Percentiles rank a stretch among this genome's conserved stretches.
These are phyloP conservation scores for Verticillium nonalfalfae DNA, from an alignment of 2,329 filamentous ascomycete genomes.

Conservation along the genomic window DNA sequence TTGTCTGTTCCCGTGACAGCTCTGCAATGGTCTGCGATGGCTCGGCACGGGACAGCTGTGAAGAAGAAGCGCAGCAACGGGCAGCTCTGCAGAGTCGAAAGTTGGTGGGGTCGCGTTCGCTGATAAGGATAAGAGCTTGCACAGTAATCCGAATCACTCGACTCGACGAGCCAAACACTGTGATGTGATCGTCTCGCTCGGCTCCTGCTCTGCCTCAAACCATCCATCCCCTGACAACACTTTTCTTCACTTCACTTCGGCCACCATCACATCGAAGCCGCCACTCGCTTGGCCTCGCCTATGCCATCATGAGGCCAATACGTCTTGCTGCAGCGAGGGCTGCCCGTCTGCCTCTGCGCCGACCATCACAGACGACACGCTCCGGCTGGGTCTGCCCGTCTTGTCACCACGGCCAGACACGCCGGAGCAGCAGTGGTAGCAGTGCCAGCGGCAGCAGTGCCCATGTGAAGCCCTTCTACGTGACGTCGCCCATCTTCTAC, in stretches of 20 bases:
- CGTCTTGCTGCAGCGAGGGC: slow-evolving; percentile 4
- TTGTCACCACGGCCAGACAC: slow-evolving; percentile 17
- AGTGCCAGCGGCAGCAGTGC: not conserved
- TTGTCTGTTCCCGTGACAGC: too few relatives aligned
- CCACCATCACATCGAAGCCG: not conserved
- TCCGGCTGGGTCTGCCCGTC: slow-evolving; percentile 20
- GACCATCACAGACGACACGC: slow-evolving; percentile 3
- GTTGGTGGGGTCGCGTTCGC: not conserved
- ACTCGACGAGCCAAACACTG: not conserved
- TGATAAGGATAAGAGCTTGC: not conserved
- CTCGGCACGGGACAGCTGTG: too few relatives aligned
- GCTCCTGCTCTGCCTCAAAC: not conserved
- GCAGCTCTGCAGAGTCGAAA: not conserved
- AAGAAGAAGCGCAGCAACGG: not conserved
- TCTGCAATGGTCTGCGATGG: slow-evolving; percentile 6
- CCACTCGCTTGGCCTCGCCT: not conserved
- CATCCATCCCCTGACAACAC: not conserved
- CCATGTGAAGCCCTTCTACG: slow-evolving; percentile 74
- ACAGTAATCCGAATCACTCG: not conserved
- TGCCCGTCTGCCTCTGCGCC: not conserved
- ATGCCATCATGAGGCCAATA: slow-evolving; percentile 3
- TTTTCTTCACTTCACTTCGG: not conserved
- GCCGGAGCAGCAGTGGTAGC: slow-evolving; percentile 19
- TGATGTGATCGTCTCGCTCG: not conserved
- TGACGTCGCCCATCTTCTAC: slow-evolving; percentile 97